Percentiles rank a stretch among this genome's conserved stretches.
Conservation (phyloP, 257 asterid genomes). For the Solanum sparsipilum region DNA sequence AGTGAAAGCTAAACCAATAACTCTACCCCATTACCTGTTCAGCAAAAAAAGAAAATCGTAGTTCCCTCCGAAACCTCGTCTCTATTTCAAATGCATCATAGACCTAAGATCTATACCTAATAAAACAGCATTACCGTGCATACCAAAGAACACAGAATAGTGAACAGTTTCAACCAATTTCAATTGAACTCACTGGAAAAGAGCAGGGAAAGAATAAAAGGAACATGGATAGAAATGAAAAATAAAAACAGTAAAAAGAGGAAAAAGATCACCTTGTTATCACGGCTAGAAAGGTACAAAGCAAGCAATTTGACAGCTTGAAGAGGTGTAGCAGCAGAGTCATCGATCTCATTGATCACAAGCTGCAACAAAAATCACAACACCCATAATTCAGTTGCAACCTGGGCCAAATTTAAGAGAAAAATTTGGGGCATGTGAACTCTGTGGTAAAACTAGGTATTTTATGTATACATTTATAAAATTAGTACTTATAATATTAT, state of each 20-base stretch:
- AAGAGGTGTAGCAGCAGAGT: slow-evolving; percentile 90
- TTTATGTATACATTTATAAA: too few species aligned
- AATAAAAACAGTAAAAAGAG: background rate
- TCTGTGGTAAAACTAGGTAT: background rate
- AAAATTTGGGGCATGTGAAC: background rate
- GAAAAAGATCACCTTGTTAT: slow-evolving; percentile 48
- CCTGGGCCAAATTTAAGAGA: background rate
- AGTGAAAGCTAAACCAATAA: background rate
- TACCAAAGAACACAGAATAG: background rate
- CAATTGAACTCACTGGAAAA: background rate
- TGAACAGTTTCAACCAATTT: background rate
- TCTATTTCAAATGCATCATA: background rate
- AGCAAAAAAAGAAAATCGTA: background rate
- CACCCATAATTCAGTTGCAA: background rate
- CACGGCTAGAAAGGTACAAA: slow-evolving; percentile 55
- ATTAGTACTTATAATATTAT: background rate
- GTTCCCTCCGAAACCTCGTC: background rate
- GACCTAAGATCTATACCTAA: background rate
- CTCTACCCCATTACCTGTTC: background rate
- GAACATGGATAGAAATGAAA: background rate
- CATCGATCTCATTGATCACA: slow-evolving; percentile 82
- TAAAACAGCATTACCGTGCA: background rate
- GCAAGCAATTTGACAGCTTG: slow-evolving; percentile 95
- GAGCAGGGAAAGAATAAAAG: background rate
- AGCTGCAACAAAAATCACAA: slow-evolving; percentile 26